phyloP scores from a whole-genome alignment of 2,329 filamentous ascomycete genomes.

The Aspergillus alliaceus region DNA sequence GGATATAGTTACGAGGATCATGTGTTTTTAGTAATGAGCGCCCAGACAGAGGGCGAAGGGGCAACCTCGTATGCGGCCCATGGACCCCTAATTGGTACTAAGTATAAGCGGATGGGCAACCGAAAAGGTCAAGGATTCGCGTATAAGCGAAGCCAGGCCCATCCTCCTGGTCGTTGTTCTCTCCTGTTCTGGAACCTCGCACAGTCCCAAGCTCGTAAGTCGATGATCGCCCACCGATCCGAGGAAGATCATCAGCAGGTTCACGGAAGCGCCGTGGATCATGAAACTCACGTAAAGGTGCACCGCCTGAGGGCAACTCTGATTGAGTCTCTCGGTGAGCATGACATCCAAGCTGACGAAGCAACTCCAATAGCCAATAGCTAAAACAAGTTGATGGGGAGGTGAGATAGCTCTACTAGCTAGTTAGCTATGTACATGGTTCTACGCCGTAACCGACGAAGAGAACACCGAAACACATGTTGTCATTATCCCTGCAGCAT shows the following conservation, averaged over 20 bases:
- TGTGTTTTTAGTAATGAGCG: not conserved
- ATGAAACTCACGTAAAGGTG: not conserved
- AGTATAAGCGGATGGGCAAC: not conserved
- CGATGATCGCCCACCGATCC: constrained; percentile 13
- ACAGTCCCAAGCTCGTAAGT: constrained; percentile 3
- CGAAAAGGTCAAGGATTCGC: not conserved
- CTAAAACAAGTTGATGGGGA: too few relatives aligned
- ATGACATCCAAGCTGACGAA: not conserved
- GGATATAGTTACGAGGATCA: too few relatives aligned
- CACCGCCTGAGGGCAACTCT: not conserved
- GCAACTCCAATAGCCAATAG: too few relatives aligned
- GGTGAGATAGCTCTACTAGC: too few relatives aligned
- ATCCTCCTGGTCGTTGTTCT: not conserved
- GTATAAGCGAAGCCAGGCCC: not conserved
- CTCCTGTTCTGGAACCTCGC: constrained; percentile 8
- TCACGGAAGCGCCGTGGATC: constrained; percentile 12
- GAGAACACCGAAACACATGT: not conserved
- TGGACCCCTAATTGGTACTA: not conserved
- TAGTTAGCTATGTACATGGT: too few relatives aligned
- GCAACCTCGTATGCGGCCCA: not conserved
- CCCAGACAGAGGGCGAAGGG: not conserved
- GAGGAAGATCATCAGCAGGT: constrained; percentile 14
- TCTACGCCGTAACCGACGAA: not conserved
- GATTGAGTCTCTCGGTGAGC: too few relatives aligned
- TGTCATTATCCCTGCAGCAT: not conserved